Evolutionary conservation across 352 stramenopile genomes (phyloP).

Genomic region (Phytophthora pini): DNA sequence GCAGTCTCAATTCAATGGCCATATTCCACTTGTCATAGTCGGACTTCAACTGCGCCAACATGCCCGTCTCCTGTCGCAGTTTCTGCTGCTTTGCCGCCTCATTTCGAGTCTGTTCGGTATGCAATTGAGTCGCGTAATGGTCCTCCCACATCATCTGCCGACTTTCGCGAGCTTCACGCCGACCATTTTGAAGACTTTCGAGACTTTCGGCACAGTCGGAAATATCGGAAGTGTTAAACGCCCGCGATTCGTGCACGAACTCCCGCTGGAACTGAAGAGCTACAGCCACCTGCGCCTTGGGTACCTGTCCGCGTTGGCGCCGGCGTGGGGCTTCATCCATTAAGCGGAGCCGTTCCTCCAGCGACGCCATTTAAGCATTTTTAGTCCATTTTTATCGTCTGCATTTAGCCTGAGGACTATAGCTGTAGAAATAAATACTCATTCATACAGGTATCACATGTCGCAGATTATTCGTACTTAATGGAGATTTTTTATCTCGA

Average conservation of each 20-base stretch:
- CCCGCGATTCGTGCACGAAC: conserved; percentile 41
- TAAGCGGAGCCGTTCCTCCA: conserved; percentile 51
- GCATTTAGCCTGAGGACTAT: conserved; percentile 1
- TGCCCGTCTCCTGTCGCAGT: conserved; percentile 55
- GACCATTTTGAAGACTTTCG: conserved; percentile 44
- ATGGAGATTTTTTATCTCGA: background rate
- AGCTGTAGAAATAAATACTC: conserved; percentile 2
- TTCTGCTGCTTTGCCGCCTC: conserved; percentile 43
- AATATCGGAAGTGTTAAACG: conserved; percentile 55
- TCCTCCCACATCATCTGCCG: conserved; percentile 78
- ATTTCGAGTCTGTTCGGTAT: conserved; percentile 27
- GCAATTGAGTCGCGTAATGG: conserved; percentile 43
- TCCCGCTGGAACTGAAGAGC: conserved; percentile 53
- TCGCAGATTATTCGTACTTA: background rate
- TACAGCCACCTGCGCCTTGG: conserved; percentile 42
- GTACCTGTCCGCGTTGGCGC: conserved; percentile 59
- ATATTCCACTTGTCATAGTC: conserved; percentile 77
- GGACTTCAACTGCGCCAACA: conserved; percentile 59
- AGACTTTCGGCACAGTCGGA: conserved; percentile 64
- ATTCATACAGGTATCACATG: conserved; percentile 1
- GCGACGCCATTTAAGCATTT: conserved; percentile 19
- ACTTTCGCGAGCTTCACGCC: conserved; percentile 57
- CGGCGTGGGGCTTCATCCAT: conserved; percentile 51
- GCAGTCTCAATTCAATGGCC: conserved; percentile 61
- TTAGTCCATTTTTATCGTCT: background rate